A percentile compares a stretch with the other conserved stretches of the same genome.
Conservation (phyloP, 2,329 filamentous ascomycete species). For the Cladophialophora chaetospira region DNA sequence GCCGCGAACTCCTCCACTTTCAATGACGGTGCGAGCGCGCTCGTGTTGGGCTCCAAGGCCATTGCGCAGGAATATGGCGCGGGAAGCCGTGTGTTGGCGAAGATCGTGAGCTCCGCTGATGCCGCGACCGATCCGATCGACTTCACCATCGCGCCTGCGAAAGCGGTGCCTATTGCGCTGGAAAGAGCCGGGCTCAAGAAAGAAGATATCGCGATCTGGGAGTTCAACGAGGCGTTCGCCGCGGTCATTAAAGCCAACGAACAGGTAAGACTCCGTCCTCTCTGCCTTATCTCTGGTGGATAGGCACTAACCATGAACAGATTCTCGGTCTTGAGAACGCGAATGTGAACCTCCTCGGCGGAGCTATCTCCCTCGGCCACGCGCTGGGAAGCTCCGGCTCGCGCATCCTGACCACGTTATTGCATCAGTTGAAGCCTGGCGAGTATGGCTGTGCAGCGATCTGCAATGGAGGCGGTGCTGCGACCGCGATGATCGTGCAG, state of each 20-base stretch:
- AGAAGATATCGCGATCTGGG: slow-evolving; percentile 91
- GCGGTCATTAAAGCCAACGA: slow-evolving; percentile 93
- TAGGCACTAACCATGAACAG: slow-evolving; percentile 47
- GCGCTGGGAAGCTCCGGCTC: slow-evolving; percentile 92
- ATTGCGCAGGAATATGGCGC: slow-evolving; percentile 78
- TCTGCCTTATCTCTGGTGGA: background rate
- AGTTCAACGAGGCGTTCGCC: slow-evolving; percentile 98
- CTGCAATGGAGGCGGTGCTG: slow-evolving; percentile 93
- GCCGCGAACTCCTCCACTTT: slow-evolving; percentile 92
- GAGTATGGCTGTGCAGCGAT: slow-evolving; percentile 96
- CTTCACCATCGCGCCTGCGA: slow-evolving; percentile 89
- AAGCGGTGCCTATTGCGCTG: slow-evolving; percentile 87
- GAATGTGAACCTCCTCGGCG: slow-evolving; percentile 83
- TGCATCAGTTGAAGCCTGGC: slow-evolving; percentile 87
- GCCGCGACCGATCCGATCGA: slow-evolving; percentile 89
- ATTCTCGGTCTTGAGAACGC: slow-evolving; percentile 79
- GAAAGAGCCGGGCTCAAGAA: slow-evolving; percentile 86
- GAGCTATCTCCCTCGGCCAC: slow-evolving; percentile 89
- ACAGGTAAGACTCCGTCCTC: slow-evolving; percentile 60
- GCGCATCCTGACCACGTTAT: slow-evolving; percentile 81
- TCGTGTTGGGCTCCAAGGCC: slow-evolving; percentile 80
- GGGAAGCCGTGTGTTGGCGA: slow-evolving; percentile 79
- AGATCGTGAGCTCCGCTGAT: slow-evolving; percentile 82
- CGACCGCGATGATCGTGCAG: slow-evolving; percentile 89
- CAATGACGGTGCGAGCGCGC: slow-evolving; percentile 89